Conservation (phyloP, 2,329 filamentous ascomycete genomes). For the Colletotrichum tofieldiae region DNA sequence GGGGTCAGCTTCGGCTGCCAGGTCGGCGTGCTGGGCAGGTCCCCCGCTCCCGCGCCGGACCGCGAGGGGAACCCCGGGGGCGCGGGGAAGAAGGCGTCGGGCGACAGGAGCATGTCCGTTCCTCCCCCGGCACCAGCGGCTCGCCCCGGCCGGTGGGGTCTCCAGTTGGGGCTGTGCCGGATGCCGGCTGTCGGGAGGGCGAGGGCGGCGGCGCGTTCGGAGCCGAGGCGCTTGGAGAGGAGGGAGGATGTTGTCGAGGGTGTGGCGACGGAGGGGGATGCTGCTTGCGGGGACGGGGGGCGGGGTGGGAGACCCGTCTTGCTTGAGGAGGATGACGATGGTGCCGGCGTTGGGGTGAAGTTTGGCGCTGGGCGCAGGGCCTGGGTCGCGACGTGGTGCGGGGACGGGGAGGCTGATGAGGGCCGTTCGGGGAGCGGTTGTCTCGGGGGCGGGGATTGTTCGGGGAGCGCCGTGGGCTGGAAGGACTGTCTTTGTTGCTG, state of each 20-base stretch:
- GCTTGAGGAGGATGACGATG: conserved; percentile 27
- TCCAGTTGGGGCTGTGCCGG: conserved; percentile 45
- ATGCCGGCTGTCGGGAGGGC: conserved; percentile 49
- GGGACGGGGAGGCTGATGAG: conserved; percentile 14
- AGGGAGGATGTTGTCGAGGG: conserved; percentile 58
- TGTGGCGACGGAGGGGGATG: conserved; percentile 43
- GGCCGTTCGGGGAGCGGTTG: conserved; percentile 27
- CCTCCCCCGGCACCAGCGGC: conserved; percentile 18
- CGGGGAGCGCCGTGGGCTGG: conserved; percentile 42
- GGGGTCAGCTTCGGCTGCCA: conserved; percentile 79
- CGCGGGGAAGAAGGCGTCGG: conserved; percentile 30
- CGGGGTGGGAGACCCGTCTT: conserved; percentile 27
- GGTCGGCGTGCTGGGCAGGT: conserved; percentile 65
- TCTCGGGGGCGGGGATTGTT: conserved; percentile 34
- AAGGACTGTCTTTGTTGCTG: conserved; percentile 43
- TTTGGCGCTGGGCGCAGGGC: conserved; percentile 23
- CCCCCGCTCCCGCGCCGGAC: not conserved
- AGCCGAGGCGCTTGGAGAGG: conserved; percentile 68
- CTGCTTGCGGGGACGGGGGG: conserved; percentile 33
- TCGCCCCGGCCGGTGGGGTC: conserved; percentile 23
- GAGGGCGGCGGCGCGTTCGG: conserved; percentile 64
- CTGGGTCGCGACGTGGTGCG: conserved; percentile 28
- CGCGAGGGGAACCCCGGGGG: conserved; percentile 13
- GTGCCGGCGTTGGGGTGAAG: conserved; percentile 32
- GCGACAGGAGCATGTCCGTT: conserved; percentile 34